phyloP scores from a whole-genome alignment of 768 basidiomycete genomes.

The Pleurotus ostreatus region DNA sequence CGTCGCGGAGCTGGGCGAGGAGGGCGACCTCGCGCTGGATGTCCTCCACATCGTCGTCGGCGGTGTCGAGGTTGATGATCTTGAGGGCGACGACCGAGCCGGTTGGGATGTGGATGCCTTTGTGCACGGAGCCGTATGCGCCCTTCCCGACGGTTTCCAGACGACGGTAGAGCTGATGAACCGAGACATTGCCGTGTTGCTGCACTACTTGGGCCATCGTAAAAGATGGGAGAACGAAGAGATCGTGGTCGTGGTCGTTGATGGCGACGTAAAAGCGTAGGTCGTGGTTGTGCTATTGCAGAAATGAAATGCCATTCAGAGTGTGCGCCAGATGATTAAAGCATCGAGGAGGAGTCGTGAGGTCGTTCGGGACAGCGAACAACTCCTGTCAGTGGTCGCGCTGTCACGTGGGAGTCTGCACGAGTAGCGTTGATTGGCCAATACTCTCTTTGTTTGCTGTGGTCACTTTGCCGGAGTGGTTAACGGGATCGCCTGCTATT shows the following conservation, averaged over 20 bases:
- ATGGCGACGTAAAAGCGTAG: neutral
- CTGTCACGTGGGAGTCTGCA: neutral
- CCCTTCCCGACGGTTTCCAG: constrained; percentile 95
- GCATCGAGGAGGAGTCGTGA: neutral
- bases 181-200: constrained; percentile 28
- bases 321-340: neutral
- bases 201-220: constrained; percentile 31
- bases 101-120: constrained; percentile 78
- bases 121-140: constrained; percentile 94
- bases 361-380: neutral
- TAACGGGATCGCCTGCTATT: constrained; percentile 25
- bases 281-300: neutral
- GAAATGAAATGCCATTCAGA: neutral
- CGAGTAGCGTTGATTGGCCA: neutral
- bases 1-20: constrained; percentile 83
- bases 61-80: constrained; percentile 96
- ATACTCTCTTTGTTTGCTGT: neutral
- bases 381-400: neutral
- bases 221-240: constrained; percentile 7
- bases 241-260: neutral
- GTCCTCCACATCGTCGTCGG: constrained; percentile 94
- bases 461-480: constrained; percentile 26
- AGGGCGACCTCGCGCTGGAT: constrained; percentile 96
- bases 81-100: constrained; percentile 94
- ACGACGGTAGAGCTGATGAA: constrained; percentile 78